phyloP scores from a whole-genome alignment of 371 early-diverging fungal species.

The Actinomucor elegans region DNA sequence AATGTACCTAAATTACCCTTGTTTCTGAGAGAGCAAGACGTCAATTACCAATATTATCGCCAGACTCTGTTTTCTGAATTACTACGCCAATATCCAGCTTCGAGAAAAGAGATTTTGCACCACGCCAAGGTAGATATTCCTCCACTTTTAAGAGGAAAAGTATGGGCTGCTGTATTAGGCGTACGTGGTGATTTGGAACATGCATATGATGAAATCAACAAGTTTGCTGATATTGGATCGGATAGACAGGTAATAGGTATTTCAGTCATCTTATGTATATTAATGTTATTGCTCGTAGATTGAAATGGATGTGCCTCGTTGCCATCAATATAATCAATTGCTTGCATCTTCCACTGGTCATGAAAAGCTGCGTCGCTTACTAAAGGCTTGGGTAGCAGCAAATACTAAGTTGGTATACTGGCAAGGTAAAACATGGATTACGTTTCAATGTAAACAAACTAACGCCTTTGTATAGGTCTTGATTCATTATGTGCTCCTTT shows the following conservation, averaged over 20 bases:
- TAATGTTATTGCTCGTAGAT: conserved; percentile 31
- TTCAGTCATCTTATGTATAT: not conserved
- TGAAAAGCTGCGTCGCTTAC: conserved; percentile 62
- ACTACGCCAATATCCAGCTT: conserved; percentile 70
- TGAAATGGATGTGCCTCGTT: conserved; percentile 77
- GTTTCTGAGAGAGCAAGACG: conserved; percentile 67
- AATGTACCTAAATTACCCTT: conserved; percentile 44
- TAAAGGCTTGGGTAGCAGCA: conserved; percentile 71
- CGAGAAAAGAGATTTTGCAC: conserved; percentile 60
- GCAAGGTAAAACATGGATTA: no score
- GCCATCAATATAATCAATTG: conserved; percentile 82
- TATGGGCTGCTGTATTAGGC: conserved; percentile 81
- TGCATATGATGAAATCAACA: conserved; percentile 60
- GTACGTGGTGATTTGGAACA: conserved; percentile 63
- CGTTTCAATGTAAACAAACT: no score
- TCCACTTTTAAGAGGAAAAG: conserved; percentile 65
- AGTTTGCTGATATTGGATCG: conserved; percentile 49
- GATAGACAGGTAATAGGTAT: conserved; percentile 64
- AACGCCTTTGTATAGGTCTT: no score
- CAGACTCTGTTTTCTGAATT: conserved; percentile 63
- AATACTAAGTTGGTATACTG: conserved; percentile 76
- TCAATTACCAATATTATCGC: conserved; percentile 69
- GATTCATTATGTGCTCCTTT: conserved; percentile 83
- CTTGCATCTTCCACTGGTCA: conserved; percentile 75
- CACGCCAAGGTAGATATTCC: conserved; percentile 80